A percentile compares a stretch with the other conserved stretches of the same genome.
phyloP scores from a whole-genome alignment of 495 filamentous ascomycete species.

The Penicillium canescens region DNA sequence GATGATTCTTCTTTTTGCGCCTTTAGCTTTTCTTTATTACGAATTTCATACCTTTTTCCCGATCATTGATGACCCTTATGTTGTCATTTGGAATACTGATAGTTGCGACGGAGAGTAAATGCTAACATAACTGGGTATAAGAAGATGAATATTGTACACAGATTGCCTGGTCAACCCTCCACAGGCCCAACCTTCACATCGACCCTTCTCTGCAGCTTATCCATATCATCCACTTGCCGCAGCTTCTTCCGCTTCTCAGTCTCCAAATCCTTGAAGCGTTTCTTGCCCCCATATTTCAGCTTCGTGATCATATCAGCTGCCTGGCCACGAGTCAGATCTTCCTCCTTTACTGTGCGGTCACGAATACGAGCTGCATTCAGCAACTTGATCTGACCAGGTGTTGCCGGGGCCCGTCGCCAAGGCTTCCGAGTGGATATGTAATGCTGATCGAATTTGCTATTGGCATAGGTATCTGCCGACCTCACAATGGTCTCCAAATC shows the following conservation, averaged over 20 bases:
- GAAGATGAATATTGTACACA: no score
- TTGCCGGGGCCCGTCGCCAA: conserved; percentile 71
- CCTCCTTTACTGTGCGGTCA: conserved; percentile 52
- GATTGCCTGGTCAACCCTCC: conserved; percentile 11
- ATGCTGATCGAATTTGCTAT: conserved; percentile 55
- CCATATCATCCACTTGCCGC: conserved; percentile 26
- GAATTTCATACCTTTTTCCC: no score
- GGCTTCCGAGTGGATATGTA: conserved; percentile 57
- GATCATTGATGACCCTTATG: no score
- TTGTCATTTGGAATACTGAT: background rate
- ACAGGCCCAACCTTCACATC: conserved; percentile 69
- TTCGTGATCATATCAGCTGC: conserved; percentile 94
- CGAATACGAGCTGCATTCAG: conserved; percentile 65
- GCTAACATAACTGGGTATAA: no score
- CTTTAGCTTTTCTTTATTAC: background rate
- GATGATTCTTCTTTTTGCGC: no score
- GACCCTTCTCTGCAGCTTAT: conserved; percentile 37
- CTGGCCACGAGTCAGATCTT: conserved; percentile 71
- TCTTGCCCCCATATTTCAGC: conserved; percentile 77
- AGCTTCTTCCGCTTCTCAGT: conserved; percentile 38
- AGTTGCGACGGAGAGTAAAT: no score
- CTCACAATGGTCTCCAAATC: conserved; percentile 73
- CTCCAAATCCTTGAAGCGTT: conserved; percentile 57
- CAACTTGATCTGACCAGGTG: conserved; percentile 66
- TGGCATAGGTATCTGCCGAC: conserved; percentile 79